These are phyloP conservation scores for Rhodomyrtus psidioides DNA, from an alignment of 441 rosid species.

Conservation along the genomic window DNA sequence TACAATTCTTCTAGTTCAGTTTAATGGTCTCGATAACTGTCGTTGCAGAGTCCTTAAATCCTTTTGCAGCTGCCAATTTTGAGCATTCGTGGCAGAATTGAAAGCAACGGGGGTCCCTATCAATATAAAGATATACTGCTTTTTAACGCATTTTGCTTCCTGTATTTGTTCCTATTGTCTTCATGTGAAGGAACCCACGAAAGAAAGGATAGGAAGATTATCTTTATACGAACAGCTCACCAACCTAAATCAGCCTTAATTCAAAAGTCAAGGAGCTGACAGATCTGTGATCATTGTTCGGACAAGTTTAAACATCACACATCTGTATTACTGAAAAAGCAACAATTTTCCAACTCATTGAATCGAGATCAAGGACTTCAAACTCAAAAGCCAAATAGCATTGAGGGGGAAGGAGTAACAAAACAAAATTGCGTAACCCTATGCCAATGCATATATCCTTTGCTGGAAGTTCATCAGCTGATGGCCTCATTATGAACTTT, in stretches of 20 bases:
- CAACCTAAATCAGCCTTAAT: background rate
- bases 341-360: background rate
- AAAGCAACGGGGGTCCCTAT: background rate
- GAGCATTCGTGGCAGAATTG: background rate
- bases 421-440: background rate
- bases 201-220: background rate
- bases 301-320: background rate
- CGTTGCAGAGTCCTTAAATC: background rate
- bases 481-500: background rate
- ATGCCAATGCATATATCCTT: background rate
- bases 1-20: background rate
- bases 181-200: background rate
- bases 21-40: background rate
- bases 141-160: background rate
- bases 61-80: background rate
- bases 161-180: background rate
- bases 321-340: background rate
- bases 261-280: background rate
- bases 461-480: background rate
- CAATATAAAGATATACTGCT: background rate
- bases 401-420: background rate
- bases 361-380: background rate
- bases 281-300: background rate
- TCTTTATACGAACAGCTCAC: background rate
- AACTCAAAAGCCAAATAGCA: background rate